These are phyloP conservation scores for Mucor irregularis DNA, from an alignment of 371 early-diverging fungal species.

Conservation along the genomic window DNA sequence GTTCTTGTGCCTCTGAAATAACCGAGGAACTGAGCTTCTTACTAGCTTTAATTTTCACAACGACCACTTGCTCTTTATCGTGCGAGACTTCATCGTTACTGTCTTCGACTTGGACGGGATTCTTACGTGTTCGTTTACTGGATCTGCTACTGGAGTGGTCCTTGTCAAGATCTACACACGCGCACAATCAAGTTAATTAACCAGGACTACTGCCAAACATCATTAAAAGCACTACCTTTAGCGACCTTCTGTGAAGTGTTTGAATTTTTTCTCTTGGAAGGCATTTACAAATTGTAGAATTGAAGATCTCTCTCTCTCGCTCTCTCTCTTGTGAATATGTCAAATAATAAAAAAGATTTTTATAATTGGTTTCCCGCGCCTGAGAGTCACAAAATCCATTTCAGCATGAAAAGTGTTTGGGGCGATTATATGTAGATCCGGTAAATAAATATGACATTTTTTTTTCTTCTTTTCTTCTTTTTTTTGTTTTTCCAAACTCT, in stretches of 20 bases:
- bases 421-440: too few relatives aligned
- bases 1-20: too few relatives aligned
- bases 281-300: neutral
- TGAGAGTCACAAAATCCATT: too few relatives aligned
- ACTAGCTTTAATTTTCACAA: neutral
- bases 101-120: neutral
- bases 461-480: neutral
- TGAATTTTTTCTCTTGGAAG: constrained; percentile 10
- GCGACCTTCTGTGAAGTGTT: neutral
- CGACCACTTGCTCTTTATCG: neutral
- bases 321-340: too few relatives aligned
- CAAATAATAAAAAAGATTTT: neutral
- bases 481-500: neutral
- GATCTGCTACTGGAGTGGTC: neutral
- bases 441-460: neutral
- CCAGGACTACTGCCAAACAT: neutral
- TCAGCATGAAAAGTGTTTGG: too few relatives aligned
- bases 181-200: neutral
- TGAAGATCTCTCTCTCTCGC: too few relatives aligned
- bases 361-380: too few relatives aligned
- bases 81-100: neutral
- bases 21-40: too few relatives aligned
- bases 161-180: neutral
- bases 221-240: neutral
- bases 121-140: neutral